A percentile compares a stretch with the other conserved stretches of the same genome.
Evolutionary conservation across 1,139 yeast genomes (phyloP).

Genomic region (Yamadazyma dushanensis): DNA sequence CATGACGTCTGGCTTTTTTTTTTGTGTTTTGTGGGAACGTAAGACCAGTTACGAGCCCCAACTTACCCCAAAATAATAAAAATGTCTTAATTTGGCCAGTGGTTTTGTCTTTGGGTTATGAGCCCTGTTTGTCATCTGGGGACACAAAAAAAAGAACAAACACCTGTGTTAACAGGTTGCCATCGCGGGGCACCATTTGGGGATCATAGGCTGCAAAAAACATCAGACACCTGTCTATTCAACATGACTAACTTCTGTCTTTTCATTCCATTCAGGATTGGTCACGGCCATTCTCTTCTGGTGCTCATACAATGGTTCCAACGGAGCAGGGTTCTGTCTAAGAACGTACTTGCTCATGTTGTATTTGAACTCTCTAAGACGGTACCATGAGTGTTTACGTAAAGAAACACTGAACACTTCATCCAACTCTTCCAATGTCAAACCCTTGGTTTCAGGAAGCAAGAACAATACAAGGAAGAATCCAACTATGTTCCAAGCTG

Average conservation of each 20-base stretch:
- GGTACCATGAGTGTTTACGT: slow-evolving; percentile 54
- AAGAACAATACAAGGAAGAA: slow-evolving; percentile 67
- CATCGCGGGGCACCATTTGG: not conserved
- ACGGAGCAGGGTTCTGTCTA: slow-evolving; percentile 43
- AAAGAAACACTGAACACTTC: slow-evolving; percentile 64
- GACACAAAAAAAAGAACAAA: too few species aligned
- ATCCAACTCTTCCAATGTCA: slow-evolving; percentile 72
- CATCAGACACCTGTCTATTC: slow-evolving; percentile 24
- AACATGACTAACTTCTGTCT: slow-evolving; percentile 50
- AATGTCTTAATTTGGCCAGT: not conserved
- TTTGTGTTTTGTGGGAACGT: too few species aligned
- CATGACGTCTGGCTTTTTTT: too few species aligned
- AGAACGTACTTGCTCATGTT: slow-evolving; percentile 43
- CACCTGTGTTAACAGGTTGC: not conserved
- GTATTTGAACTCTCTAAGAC: slow-evolving; percentile 44
- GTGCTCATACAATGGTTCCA: slow-evolving; percentile 57
- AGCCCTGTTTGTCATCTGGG: too few species aligned
- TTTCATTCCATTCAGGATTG: slow-evolving; percentile 60
- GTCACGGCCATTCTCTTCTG: slow-evolving; percentile 54
- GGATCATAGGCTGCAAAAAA: not conserved
- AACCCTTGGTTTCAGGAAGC: slow-evolving; percentile 69
- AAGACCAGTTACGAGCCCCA: not conserved
- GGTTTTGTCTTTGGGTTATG: too few species aligned
- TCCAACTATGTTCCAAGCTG: slow-evolving; percentile 83
- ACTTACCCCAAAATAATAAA: not conserved